Evolutionary conservation across 108 stramenopile genomes (phyloP).

Genomic region (Pseudonitzschia pungens): DNA sequence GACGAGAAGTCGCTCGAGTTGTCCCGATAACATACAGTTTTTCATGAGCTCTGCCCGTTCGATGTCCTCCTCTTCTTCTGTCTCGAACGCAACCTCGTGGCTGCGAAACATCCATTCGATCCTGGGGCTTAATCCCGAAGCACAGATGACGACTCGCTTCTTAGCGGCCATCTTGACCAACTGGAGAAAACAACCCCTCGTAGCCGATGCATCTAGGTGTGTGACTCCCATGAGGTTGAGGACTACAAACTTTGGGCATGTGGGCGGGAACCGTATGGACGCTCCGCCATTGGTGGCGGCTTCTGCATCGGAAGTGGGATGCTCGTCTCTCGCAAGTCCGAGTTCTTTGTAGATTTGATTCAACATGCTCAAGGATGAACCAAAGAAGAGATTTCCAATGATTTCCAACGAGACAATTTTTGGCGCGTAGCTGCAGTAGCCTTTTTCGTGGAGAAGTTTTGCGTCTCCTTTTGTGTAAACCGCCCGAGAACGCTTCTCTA

Average conservation of each 20-base stretch:
- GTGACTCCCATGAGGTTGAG: constrained; percentile 71
- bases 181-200: constrained; percentile 77
- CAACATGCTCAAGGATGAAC: constrained; percentile 64
- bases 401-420: constrained; percentile 74
- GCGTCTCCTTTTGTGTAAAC: constrained; percentile 68
- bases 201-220: constrained; percentile 74
- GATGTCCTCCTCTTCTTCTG: constrained; percentile 50
- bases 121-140: constrained; percentile 58
- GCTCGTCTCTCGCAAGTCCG: constrained; percentile 40
- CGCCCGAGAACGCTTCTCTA: constrained; percentile 70
- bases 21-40: too few species aligned
- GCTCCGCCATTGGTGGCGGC: constrained; percentile 4
- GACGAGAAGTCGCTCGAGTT: constrained; percentile 36
- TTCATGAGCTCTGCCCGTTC: constrained; percentile 34
- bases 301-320: constrained; percentile 3
- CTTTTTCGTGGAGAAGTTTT: constrained; percentile 63
- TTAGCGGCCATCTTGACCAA: constrained; percentile 71
- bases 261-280: constrained; percentile 11
- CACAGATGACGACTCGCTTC: constrained; percentile 66
- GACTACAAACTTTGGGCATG: constrained; percentile 58
- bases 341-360: constrained; percentile 57
- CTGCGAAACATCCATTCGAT: constrained; percentile 85
- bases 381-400: constrained; percentile 80
- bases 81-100: constrained; percentile 61
- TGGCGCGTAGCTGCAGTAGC: constrained; percentile 48